Conservation (phyloP, 768 basidiomycete species). For the Agaricus subrufescens region DNA sequence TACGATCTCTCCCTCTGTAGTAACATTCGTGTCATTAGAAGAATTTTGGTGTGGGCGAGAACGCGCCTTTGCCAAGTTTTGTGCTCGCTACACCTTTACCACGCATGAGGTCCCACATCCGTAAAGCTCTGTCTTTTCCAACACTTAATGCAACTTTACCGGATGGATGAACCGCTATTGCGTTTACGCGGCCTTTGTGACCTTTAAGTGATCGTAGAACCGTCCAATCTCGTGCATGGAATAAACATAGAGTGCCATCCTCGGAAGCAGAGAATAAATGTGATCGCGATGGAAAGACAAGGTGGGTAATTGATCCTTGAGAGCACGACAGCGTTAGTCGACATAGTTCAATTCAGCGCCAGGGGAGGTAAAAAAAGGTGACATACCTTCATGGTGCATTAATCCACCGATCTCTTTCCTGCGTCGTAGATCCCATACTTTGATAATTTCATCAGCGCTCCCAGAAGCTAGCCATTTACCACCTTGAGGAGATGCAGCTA, state of each 20-base stretch:
- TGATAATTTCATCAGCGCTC: slow-evolving; percentile 93
- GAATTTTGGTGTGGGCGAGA: no score
- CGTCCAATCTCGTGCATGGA: slow-evolving; percentile 92
- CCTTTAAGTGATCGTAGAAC: slow-evolving; percentile 86
- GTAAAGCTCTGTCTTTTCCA: slow-evolving; percentile 81
- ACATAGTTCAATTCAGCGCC: background rate
- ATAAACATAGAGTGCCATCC: slow-evolving; percentile 87
- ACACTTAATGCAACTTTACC: slow-evolving; percentile 90
- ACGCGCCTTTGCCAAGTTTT: slow-evolving; percentile 81
- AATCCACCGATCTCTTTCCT: slow-evolving; percentile 92
- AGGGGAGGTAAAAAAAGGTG: background rate
- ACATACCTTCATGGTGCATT: slow-evolving; percentile 89
- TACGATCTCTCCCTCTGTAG: slow-evolving; percentile 85
- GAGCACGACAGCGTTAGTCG: background rate
- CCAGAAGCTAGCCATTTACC: slow-evolving; percentile 97
- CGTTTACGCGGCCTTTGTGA: slow-evolving; percentile 90
- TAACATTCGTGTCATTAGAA: background rate
- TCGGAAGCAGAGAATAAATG: slow-evolving; percentile 90
- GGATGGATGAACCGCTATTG: slow-evolving; percentile 86
- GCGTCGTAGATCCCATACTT: slow-evolving; percentile 92
- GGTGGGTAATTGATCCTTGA: slow-evolving; percentile 86
- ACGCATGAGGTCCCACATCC: slow-evolving; percentile 99
- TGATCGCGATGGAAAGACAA: slow-evolving; percentile 82
- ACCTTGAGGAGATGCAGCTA: slow-evolving; percentile 81
- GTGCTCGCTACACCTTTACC: slow-evolving; percentile 87